Percentiles rank a stretch among this genome's conserved stretches.
These are phyloP conservation scores for Theileria equi DNA, from an alignment of 169 alveolate genomes.

Conservation along the genomic window DNA sequence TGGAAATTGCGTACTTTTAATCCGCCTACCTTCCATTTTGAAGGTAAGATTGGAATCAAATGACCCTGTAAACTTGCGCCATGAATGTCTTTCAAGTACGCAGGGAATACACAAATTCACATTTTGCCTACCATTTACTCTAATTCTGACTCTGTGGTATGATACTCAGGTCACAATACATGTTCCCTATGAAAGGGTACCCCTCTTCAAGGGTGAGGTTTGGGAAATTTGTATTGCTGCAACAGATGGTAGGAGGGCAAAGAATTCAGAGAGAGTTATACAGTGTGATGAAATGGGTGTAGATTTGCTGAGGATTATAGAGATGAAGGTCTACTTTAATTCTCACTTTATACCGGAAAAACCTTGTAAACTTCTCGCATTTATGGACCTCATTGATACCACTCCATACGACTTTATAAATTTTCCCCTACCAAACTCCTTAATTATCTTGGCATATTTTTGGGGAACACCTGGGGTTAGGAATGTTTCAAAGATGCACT, in stretches of 20 bases:
- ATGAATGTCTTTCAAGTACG: background rate
- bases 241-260: slow-evolving; percentile 36
- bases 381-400: slow-evolving; percentile 9
- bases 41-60: background rate
- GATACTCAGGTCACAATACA: slow-evolving; percentile 34
- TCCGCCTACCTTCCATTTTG: slow-evolving; percentile 27
- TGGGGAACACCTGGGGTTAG: background rate
- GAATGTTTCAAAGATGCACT: background rate
- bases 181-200: slow-evolving; percentile 4
- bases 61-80: background rate
- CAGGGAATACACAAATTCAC: slow-evolving; percentile 42
- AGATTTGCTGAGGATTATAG: slow-evolving; percentile 2
- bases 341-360: background rate
- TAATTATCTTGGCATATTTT: slow-evolving; percentile 1
- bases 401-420: background rate
- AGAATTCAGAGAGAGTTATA: background rate
- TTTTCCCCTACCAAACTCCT: background rate
- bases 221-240: slow-evolving; percentile 51
- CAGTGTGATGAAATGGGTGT: slow-evolving; percentile 1
- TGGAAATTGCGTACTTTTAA: slow-evolving; percentile 1
- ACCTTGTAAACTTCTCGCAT: slow-evolving; percentile 7
- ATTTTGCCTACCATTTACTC: slow-evolving; percentile 14
- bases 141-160: slow-evolving; percentile 12
- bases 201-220: slow-evolving; percentile 18
- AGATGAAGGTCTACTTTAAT: slow-evolving; percentile 7